Conservation (phyloP, 164 flowering plant genomes). For the Dillenia turbinata region DNA sequence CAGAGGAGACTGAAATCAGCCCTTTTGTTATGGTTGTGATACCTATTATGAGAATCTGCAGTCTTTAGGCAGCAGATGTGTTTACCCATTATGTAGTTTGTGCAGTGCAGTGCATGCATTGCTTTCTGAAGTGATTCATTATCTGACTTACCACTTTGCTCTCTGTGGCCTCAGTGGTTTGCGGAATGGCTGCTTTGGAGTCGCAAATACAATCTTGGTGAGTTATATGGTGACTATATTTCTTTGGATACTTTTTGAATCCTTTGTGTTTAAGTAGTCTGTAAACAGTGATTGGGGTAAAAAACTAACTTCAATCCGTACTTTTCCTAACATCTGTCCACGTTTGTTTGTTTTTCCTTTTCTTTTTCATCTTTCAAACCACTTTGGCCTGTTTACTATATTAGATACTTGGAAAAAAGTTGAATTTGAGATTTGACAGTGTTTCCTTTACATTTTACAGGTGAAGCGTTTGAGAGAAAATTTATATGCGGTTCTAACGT, state of each 20-base stretch:
- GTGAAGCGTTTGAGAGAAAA: constrained; percentile 84
- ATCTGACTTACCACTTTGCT: constrained; percentile 23
- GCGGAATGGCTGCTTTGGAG: constrained; percentile 80
- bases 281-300: background rate
- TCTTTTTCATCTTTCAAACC: too few relatives aligned
- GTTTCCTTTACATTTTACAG: constrained; percentile 35
- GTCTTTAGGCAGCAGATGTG: too few relatives aligned
- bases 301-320: background rate
- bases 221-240: constrained; percentile 15
- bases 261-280: too few relatives aligned
- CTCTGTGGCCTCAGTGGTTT: constrained; percentile 60
- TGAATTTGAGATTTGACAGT: background rate
- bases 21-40: too few relatives aligned
- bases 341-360: background rate
- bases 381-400: too few relatives aligned
- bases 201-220: constrained; percentile 93
- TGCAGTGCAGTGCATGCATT: too few relatives aligned
- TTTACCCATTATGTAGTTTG: too few relatives aligned
- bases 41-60: too few relatives aligned
- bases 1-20: too few relatives aligned
- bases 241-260: too few relatives aligned
- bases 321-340: background rate
- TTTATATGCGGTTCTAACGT: constrained; percentile 69
- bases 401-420: background rate
- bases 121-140: constrained; percentile 6